These are phyloP conservation scores for Metschnikowia corniflorae DNA, from an alignment of 805 yeast genomes.

Conservation along the genomic window DNA sequence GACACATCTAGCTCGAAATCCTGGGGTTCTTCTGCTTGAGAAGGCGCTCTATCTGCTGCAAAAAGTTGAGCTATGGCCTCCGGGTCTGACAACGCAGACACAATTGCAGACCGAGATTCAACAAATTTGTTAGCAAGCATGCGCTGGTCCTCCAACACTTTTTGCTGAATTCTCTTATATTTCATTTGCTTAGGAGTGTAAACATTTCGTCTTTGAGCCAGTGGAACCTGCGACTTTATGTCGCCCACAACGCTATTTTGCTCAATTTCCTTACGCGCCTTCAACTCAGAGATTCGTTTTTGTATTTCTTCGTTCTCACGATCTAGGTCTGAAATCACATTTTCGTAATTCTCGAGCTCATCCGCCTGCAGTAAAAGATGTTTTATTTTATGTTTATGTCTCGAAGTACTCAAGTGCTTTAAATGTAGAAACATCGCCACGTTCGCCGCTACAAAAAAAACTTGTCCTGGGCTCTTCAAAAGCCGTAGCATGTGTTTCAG, in stretches of 20 bases:
- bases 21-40: background rate
- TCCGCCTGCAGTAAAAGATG: conserved; percentile 10
- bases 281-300: conserved; percentile 8
- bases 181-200: background rate
- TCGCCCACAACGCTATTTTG: too few relatives aligned
- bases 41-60: background rate
- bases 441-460: conserved; percentile 17
- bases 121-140: conserved; percentile 2
- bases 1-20: background rate
- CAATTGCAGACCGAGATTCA: conserved; percentile 1
- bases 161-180: background rate
- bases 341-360: conserved; percentile 15
- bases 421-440: conserved; percentile 17
- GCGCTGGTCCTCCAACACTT: background rate
- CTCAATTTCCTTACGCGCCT: conserved; percentile 1
- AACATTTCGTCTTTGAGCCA: background rate
- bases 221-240: background rate
- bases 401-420: conserved; percentile 12
- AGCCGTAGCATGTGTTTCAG: conserved; percentile 12
- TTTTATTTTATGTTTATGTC: conserved; percentile 7
- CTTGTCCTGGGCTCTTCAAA: conserved; percentile 17
- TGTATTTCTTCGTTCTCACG: conserved; percentile 11
- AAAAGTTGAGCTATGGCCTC: conserved; percentile 12
- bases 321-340: conserved; percentile 16
- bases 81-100: background rate